phyloP scores from a whole-genome alignment of 345 rosid genomes.

The Citrus reticulata region DNA sequence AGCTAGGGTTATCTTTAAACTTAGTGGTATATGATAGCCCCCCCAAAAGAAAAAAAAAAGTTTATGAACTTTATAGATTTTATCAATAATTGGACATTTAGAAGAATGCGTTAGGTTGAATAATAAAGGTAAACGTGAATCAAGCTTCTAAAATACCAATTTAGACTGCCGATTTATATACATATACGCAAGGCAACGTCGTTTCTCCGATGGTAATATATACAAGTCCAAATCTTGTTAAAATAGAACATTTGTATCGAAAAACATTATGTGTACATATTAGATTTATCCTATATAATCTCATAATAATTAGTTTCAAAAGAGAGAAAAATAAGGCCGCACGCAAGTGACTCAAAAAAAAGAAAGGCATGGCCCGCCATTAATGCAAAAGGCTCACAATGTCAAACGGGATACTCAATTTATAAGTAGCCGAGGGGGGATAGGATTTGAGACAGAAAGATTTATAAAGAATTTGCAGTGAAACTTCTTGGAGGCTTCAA shows the following conservation, averaged over 20 bases:
- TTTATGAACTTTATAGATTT: no score
- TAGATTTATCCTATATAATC: neutral
- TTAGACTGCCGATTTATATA: no score
- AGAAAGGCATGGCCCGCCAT: neutral
- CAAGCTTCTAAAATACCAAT: neutral
- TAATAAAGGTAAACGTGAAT: no score
- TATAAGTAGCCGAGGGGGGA: neutral
- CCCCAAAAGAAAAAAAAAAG: no score
- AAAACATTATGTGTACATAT: no score
- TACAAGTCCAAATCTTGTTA: neutral
- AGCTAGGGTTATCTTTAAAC: neutral
- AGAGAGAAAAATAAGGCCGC: neutral
- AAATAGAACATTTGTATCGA: no score
- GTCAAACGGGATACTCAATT: neutral
- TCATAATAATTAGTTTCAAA: neutral
- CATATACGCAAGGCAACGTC: no score
- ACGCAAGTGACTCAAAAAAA: neutral
- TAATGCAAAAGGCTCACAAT: neutral
- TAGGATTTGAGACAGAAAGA: constrained; percentile 4
- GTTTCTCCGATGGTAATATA: no score
- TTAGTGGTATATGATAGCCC: neutral
- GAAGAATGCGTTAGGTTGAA: neutral
- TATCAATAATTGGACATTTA: neutral
- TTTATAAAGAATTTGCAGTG: neutral
- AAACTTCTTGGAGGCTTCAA: neutral